Evolutionary conservation across 1,284 basidiomycete species (phyloP).

Genomic region (Coniophora puteana): DNA sequence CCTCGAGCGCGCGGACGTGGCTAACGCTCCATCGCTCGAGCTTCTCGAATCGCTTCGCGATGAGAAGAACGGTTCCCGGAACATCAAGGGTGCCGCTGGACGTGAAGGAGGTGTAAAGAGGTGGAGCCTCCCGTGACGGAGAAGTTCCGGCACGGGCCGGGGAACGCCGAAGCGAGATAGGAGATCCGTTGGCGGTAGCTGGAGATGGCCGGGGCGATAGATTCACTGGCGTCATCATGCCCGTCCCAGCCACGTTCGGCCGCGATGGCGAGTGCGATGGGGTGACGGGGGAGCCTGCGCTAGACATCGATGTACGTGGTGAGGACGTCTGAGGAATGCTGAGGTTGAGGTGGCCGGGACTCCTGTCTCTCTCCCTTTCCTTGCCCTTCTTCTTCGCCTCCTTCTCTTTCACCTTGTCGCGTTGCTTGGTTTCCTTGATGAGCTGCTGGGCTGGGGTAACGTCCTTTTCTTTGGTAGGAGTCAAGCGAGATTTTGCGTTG

Average conservation of each 20-base stretch:
- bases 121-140: constrained; percentile 57
- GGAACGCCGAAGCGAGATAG: constrained; percentile 34
- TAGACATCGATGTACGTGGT: constrained; percentile 39
- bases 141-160: constrained; percentile 49
- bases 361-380: constrained; percentile 47
- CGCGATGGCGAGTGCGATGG: constrained; percentile 47
- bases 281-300: constrained; percentile 58
- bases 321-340: constrained; percentile 35
- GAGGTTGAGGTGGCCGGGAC: constrained; percentile 56
- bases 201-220: constrained; percentile 33
- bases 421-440: constrained; percentile 64
- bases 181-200: constrained; percentile 27
- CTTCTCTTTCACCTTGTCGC: constrained; percentile 56
- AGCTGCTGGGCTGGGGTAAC: constrained; percentile 79
- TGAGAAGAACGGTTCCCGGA: constrained; percentile 55
- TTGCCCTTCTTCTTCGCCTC: constrained; percentile 46
- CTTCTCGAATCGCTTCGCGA: constrained; percentile 61
- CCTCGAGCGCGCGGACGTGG: constrained; percentile 77
- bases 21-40: constrained; percentile 82
- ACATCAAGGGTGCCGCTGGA: constrained; percentile 67
- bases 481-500: constrained; percentile 66
- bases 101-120: constrained; percentile 71
- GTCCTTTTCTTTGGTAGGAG: constrained; percentile 70
- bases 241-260: no score
- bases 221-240: constrained; percentile 52